phyloP scores from a whole-genome alignment of 2,329 filamentous ascomycete species.

The Aspergillus sp. region DNA sequence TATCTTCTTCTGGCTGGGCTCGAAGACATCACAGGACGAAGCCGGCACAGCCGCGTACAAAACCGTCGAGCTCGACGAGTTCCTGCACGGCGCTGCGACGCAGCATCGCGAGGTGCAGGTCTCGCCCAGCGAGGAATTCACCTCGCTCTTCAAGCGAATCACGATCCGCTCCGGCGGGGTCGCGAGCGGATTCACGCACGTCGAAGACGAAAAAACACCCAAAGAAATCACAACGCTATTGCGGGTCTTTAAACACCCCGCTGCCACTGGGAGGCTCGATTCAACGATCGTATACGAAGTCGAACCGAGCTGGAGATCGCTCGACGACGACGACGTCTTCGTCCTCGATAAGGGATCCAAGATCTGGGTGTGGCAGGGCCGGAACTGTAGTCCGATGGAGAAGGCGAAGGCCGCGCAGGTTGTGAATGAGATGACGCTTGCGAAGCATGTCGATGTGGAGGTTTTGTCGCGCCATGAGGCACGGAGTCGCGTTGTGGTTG shows the following conservation, averaged over 20 bases:
- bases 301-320: slow-evolving; percentile 62
- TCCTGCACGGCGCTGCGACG: slow-evolving; percentile 63
- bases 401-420: slow-evolving; percentile 71
- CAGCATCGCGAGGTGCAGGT: slow-evolving; percentile 69
- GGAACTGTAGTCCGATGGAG: slow-evolving; percentile 68
- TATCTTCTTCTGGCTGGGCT: slow-evolving; percentile 72
- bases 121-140: slow-evolving; percentile 63
- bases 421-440: slow-evolving; percentile 60
- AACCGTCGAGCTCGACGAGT: slow-evolving; percentile 72
- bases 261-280: slow-evolving; percentile 29
- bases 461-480: slow-evolving; percentile 65
- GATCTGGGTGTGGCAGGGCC: slow-evolving; percentile 73
- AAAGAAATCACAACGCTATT: slow-evolving; percentile 58
- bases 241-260: slow-evolving; percentile 66
- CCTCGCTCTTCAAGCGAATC: slow-evolving; percentile 63
- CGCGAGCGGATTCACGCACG: slow-evolving; percentile 65
- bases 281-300: slow-evolving; percentile 67
- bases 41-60: slow-evolving; percentile 72
- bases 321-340: slow-evolving; percentile 71
- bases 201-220: slow-evolving; percentile 54
- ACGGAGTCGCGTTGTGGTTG: slow-evolving; percentile 56
- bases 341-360: slow-evolving; percentile 66
- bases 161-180: slow-evolving; percentile 66
- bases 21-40: slow-evolving; percentile 69
- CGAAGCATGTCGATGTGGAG: slow-evolving; percentile 67